Evolutionary conservation across 306 rosid species (phyloP).

Genomic region (Begonia masoniana): DNA sequence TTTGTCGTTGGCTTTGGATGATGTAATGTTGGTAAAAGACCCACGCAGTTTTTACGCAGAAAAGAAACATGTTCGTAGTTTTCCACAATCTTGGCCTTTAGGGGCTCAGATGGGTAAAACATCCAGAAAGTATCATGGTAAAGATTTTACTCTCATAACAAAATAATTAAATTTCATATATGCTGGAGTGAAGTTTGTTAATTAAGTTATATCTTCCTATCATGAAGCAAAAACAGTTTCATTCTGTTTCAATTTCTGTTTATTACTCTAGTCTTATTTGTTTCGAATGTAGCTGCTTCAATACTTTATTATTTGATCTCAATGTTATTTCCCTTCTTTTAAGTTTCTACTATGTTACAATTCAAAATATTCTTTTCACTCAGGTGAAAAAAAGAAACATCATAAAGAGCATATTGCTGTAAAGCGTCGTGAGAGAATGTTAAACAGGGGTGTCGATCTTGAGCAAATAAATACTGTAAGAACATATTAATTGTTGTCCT

Average conservation of each 20-base stretch:
- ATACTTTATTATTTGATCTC: no score
- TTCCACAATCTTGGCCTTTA: slow-evolving; percentile 69
- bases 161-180: not conserved
- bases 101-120: slow-evolving; percentile 49
- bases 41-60: slow-evolving; percentile 29
- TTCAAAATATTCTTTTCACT: no score
- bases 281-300: no score
- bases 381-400: slow-evolving; percentile 76
- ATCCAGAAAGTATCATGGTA: slow-evolving; percentile 63
- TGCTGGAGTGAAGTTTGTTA: not conserved
- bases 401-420: slow-evolving; percentile 56
- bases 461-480: slow-evolving; percentile 56
- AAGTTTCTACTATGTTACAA: no score
- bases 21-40: slow-evolving; percentile 44
- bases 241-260: no score
- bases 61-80: slow-evolving; percentile 46
- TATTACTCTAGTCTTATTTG: no score
- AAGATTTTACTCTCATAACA: slow-evolving; percentile 4
- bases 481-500: not conserved
- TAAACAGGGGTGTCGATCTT: slow-evolving; percentile 63
- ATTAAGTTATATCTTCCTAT: no score
- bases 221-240: no score
- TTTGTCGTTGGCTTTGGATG: slow-evolving; percentile 36
- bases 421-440: slow-evolving; percentile 72
- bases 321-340: no score